Conservation (phyloP, 2,329 filamentous ascomycete genomes). For the Thielaviopsis populi region DNA sequence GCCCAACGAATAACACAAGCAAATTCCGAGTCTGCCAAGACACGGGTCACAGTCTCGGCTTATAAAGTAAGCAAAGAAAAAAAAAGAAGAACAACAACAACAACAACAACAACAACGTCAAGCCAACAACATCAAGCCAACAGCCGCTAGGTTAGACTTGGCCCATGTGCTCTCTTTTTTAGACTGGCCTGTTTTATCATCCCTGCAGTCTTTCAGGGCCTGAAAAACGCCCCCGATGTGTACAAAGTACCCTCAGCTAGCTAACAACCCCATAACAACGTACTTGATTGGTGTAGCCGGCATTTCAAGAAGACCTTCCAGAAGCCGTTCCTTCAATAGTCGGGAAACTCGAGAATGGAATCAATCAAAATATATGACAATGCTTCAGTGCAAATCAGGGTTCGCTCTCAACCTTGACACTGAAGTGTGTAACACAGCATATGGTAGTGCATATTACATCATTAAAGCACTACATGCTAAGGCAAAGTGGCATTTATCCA, state of each 20-base stretch:
- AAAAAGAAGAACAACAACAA: too few relatives aligned
- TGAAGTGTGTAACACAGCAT: neutral
- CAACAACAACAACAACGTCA: neutral
- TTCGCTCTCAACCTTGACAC: neutral
- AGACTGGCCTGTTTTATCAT: neutral
- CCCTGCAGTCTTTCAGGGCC: neutral
- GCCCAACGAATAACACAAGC: neutral
- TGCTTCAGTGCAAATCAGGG: neutral
- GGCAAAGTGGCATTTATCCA: too few relatives aligned
- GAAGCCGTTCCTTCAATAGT: neutral
- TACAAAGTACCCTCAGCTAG: neutral
- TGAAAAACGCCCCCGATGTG: neutral
- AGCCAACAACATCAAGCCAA: neutral
- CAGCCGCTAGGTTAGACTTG: neutral
- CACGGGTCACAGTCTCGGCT: neutral
- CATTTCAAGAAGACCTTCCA: neutral
- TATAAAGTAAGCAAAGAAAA: neutral
- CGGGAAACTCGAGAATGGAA: neutral
- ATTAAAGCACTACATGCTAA: neutral
- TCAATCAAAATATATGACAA: neutral
- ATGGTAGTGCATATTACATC: neutral
- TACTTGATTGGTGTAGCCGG: neutral
- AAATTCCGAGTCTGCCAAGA: neutral
- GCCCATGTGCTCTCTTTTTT: constrained; percentile 1
- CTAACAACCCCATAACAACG: neutral